phyloP scores from a whole-genome alignment of 2,329 filamentous ascomycete genomes.

The Onygenales sp. region DNA sequence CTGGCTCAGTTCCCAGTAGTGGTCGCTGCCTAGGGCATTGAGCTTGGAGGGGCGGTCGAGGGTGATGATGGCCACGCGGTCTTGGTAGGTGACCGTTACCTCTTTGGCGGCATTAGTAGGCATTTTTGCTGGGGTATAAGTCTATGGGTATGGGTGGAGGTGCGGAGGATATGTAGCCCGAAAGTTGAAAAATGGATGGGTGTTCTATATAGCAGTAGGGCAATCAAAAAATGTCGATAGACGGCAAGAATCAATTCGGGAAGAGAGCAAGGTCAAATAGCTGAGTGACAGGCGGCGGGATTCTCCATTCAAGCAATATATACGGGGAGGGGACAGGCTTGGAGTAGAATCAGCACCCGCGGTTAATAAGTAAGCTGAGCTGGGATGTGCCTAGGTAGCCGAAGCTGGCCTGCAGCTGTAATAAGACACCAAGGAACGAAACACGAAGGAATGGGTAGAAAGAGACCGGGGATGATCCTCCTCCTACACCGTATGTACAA shows the following conservation, averaged over 20 bases:
- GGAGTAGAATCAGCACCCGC: background rate
- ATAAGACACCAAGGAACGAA: background rate
- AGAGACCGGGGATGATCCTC: too few relatives aligned
- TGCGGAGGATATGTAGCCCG: too few relatives aligned
- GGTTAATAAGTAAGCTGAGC: background rate
- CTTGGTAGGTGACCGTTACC: slow-evolving; percentile 54
- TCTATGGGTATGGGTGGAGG: background rate
- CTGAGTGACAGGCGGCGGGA: too few relatives aligned
- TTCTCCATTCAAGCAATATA: too few relatives aligned
- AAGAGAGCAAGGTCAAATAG: too few relatives aligned
- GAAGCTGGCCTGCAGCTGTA: background rate
- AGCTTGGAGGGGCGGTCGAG: slow-evolving; percentile 80
- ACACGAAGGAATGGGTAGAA: background rate
- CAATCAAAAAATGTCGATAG: too few relatives aligned
- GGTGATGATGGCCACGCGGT: slow-evolving; percentile 71
- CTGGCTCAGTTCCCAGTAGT: slow-evolving; percentile 69
- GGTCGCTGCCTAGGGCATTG: slow-evolving; percentile 62
- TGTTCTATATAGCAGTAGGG: too few relatives aligned
- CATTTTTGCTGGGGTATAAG: background rate
- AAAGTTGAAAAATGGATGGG: too few relatives aligned
- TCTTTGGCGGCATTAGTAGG: slow-evolving; percentile 11
- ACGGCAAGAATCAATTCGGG: too few relatives aligned
- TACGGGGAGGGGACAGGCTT: too few relatives aligned
- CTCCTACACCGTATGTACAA: too few relatives aligned
- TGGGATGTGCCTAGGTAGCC: background rate